Evolutionary conservation across 2,329 filamentous ascomycete genomes (phyloP), one percentile per base, ranked within the genome.

Genomic region (Pseudomassariella vexata): DNA sequence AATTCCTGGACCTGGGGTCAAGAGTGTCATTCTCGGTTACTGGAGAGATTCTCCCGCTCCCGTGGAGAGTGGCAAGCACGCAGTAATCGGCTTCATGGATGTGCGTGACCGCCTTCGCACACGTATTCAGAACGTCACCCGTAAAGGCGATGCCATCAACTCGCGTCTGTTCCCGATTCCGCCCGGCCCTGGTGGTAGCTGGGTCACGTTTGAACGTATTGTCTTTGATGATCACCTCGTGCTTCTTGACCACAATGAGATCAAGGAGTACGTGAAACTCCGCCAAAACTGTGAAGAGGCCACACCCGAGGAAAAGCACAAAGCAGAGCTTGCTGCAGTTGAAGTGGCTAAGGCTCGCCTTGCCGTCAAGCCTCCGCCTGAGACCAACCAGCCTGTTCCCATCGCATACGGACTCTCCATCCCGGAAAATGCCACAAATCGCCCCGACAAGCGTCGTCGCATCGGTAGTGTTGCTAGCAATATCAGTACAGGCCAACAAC

Each of bases 211-310:
- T 42, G 70, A 77, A 36, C 63, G 71, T 14, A 65, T 79, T 19
- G 66, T 76, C 15, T 79, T 80, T 44, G 68, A 71, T 3, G 51
- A 66, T 6, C 73, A 78, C 36, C 66, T 81, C 0, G 57, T 72
- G 10, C 65, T 66, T 3, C 55, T 78, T 5, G 68, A 73, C 31
- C 67, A 78, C 28, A 63, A 69, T 18, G 66, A 76, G 19, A 53
- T 81, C 19, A 80, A 80, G 45, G 76, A 80, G 45, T 81, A 75
- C 36, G 74, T 79, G 30, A 73, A 73, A 40, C 55, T 78, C 17
- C 66, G 72, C 5, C 52, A 59, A 2, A 66, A 68, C 7, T 46
- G 38, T 0, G 26, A 37, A 2, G 43, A 41, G 0, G 53, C 62
- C 6, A 56, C 61, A 6, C 57, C 53, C 0, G 57, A 64, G 5